A percentile compares a stretch with the other conserved stretches of the same genome.
Evolutionary conservation across 2,329 filamentous ascomycete species (phyloP).

Genomic region (Lasiodiplodia hormozganensis): DNA sequence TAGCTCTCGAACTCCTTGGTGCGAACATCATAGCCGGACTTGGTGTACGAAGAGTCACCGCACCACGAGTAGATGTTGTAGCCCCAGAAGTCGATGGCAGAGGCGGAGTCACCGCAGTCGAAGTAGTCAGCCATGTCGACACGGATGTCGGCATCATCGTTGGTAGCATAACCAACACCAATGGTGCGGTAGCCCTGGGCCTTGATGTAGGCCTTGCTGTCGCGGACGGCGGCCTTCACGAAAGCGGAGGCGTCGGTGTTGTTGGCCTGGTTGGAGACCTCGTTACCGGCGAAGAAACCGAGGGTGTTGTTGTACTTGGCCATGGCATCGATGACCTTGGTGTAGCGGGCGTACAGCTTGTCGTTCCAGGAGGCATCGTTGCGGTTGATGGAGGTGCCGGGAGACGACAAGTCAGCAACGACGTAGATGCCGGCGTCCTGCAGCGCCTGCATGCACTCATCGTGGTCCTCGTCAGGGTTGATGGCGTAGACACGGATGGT

Average conservation of each 20-base stretch:
- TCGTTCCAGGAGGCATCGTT: slow-evolving; percentile 79
- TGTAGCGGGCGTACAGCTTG: slow-evolving; percentile 81
- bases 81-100: slow-evolving; percentile 94
- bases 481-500: slow-evolving; percentile 95
- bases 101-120: slow-evolving; percentile 74
- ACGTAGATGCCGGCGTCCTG: slow-evolving; percentile 91
- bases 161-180: slow-evolving; percentile 94
- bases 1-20: slow-evolving; percentile 88
- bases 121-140: slow-evolving; percentile 88
- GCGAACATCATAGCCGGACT: slow-evolving; percentile 82
- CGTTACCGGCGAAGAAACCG: slow-evolving; percentile 98
- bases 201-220: slow-evolving; percentile 94
- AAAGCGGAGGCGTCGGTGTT: slow-evolving; percentile 92
- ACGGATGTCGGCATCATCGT: slow-evolving; percentile 87
- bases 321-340: slow-evolving; percentile 80
- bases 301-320: slow-evolving; percentile 87
- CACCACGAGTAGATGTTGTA: slow-evolving; percentile 99
- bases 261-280: slow-evolving; percentile 87
- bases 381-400: slow-evolving; percentile 83
- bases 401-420: slow-evolving; percentile 87
- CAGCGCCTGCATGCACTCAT: slow-evolving; percentile 82
- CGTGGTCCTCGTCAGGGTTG: slow-evolving; percentile 79
- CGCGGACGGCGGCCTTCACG: slow-evolving; percentile 96
- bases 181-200: slow-evolving; percentile 76
- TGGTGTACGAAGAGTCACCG: slow-evolving; percentile 76